Evolutionary conservation across 176 grass and related monocot species (phyloP).

Genomic region (Cymbopogon citratus): DNA sequence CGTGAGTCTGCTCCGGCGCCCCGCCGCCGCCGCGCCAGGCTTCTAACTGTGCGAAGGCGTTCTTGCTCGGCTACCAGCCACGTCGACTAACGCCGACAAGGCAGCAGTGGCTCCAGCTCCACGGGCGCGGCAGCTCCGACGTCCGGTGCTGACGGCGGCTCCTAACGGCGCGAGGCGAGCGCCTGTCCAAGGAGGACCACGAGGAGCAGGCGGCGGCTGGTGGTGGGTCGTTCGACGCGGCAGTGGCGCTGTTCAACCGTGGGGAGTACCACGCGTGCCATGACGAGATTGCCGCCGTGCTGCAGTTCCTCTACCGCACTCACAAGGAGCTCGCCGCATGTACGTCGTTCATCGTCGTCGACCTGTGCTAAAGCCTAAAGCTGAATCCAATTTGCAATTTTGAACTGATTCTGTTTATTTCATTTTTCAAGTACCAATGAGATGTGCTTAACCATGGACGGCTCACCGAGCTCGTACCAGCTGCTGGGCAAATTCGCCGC

Average conservation of each 20-base stretch:
- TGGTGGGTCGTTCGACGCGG: constrained; percentile 38
- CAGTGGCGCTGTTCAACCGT: constrained; percentile 67
- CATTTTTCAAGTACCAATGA: constrained; percentile 42
- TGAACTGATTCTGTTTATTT: no score
- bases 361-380: background rate
- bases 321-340: constrained; percentile 87
- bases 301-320: constrained; percentile 86
- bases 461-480: no score
- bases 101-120: no score
- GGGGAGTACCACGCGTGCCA: constrained; percentile 79
- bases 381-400: background rate
- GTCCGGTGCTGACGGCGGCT: constrained; percentile 48
- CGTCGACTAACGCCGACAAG: no score
- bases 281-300: constrained; percentile 62
- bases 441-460: constrained; percentile 69
- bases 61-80: no score
- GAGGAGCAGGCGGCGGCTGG: background rate
- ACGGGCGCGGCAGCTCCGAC: background rate
- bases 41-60: no score
- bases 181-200: background rate
- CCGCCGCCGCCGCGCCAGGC: no score
- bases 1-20: no score
- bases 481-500: no score
- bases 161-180: constrained; percentile 38
- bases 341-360: constrained; percentile 1